phyloP scores from a whole-genome alignment of 2,329 filamentous ascomycete genomes.

The Stagonosporopsis rhizophila region DNA sequence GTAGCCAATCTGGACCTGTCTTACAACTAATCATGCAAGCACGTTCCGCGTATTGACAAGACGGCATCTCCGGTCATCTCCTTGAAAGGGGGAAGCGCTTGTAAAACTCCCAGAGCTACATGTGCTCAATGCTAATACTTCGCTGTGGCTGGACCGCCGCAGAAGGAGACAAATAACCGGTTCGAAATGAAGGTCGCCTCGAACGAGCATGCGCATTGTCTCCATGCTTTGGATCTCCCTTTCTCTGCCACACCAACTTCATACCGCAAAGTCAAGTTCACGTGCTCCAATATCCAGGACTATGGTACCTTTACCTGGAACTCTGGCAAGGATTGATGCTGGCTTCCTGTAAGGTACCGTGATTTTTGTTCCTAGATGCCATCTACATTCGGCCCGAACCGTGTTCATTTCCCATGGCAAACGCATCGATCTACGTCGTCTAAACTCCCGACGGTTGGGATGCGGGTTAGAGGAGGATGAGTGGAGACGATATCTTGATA shows the following conservation, averaged over 20 bases:
- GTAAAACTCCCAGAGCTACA: too few relatives aligned
- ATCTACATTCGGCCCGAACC: neutral
- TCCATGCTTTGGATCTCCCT: too few relatives aligned
- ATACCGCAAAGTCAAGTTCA: neutral
- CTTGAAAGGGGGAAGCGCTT: too few relatives aligned
- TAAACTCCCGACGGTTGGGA: neutral
- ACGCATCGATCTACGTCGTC: neutral
- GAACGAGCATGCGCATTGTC: too few relatives aligned
- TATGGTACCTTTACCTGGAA: neutral
- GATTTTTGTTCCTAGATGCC: neutral
- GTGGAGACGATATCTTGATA: neutral
- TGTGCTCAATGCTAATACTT: too few relatives aligned
- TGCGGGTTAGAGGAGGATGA: neutral
- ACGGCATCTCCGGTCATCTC: too few relatives aligned
- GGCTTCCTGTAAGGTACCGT: neutral
- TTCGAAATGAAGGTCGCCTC: too few relatives aligned
- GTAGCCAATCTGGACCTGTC: neutral
- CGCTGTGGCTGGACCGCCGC: too few relatives aligned
- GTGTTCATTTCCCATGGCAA: neutral
- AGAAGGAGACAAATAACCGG: too few relatives aligned
- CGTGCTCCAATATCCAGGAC: neutral
- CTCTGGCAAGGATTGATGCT: neutral
- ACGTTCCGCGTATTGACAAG: too few relatives aligned
- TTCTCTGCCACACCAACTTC: too few relatives aligned
- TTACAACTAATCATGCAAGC: too few relatives aligned